Evolutionary conservation across 2,329 filamentous ascomycete species (phyloP), one percentile per base, ranked within the genome.

Genomic region (Fusarium oxysporum): DNA sequence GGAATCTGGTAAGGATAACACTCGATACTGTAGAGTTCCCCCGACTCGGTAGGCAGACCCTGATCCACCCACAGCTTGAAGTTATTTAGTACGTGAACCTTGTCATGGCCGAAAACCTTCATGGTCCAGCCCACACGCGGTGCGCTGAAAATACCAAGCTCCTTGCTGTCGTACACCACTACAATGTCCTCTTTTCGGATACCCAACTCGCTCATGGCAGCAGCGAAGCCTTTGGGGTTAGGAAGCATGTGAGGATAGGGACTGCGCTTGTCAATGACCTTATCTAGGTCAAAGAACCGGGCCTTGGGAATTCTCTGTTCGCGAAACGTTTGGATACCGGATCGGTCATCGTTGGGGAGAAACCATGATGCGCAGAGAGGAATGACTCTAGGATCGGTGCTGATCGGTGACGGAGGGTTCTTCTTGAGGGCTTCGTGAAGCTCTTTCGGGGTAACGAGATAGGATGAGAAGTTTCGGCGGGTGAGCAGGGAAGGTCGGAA

Each of bases 181-280:
- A 99, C 90, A 40, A 91, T 93, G 75, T 99, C 96, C 74, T 98
- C 94, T 71, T 91, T 90, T 62, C 91, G 90, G 74, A 99, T 96
- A 12, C 96, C 96, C 54, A 99, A 84, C 73, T 92, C 90, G 76
- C 93, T 92, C 95, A 99, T 97, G 45, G 95, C 94, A 60, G 92
- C 89, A 48, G 94, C 93, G 80, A 99, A 98, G 57, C 90, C 88
- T 78, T 93, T 91, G 41, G 93, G 87, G 12, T 89, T 92, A 6
- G 96, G 96, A 6, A 99, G 90, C 96, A 99, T 99, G 82, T 99
- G 96, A 12, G 96, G 96, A 81, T 97, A 98, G 3, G 94, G 93
- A 62, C 93, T 97, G 76, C 91, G 90, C 73, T 91, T 91, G 83
- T 99, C 95, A 78, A 96, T 94, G 80, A 97, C 89, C 77, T 91